Conservation (phyloP, 768 basidiomycete genomes). For the Suillus luteus region DNA sequence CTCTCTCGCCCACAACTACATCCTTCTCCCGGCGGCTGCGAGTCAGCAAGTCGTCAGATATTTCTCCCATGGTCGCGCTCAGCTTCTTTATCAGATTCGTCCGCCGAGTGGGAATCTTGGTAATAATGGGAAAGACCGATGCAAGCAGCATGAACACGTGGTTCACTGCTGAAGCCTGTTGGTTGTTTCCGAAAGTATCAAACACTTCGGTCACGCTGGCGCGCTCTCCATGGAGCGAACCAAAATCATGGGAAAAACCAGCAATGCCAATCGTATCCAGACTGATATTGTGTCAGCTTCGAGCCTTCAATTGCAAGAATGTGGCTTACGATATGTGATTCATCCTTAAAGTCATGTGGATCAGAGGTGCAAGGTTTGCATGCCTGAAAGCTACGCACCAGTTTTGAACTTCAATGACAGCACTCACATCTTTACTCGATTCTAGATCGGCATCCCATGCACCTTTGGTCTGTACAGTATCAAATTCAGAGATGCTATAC, state of each 20-base stretch:
- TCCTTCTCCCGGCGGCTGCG: conserved; percentile 37
- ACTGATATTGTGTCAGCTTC: conserved; percentile 18
- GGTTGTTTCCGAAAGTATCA: conserved; percentile 25
- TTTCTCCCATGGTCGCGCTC: conserved; percentile 36
- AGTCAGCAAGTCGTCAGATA: conserved; percentile 43
- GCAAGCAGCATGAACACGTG: conserved; percentile 40
- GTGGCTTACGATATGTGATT: conserved; percentile 43
- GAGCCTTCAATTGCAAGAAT: not conserved
- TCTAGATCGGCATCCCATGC: conserved; percentile 35
- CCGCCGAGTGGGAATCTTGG: conserved; percentile 39
- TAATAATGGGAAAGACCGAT: conserved; percentile 38
- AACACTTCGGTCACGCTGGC: conserved; percentile 29
- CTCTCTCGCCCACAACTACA: conserved; percentile 19
- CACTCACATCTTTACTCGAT: conserved; percentile 23
- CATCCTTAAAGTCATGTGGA: conserved; percentile 36
- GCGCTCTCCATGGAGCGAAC: conserved; percentile 38
- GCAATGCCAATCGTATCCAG: conserved; percentile 48
- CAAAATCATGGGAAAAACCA: conserved; percentile 49
- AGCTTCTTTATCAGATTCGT: conserved; percentile 34
- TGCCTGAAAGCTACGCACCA: conserved; percentile 35
- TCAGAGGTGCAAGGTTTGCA: not conserved
- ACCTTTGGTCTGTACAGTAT: conserved; percentile 28
- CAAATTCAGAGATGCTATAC: not conserved
- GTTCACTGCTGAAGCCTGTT: conserved; percentile 20
- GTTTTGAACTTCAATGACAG: conserved; percentile 48